Conservation (phyloP, 2,329 filamentous ascomycete species). For the Chalara sp. region DNA sequence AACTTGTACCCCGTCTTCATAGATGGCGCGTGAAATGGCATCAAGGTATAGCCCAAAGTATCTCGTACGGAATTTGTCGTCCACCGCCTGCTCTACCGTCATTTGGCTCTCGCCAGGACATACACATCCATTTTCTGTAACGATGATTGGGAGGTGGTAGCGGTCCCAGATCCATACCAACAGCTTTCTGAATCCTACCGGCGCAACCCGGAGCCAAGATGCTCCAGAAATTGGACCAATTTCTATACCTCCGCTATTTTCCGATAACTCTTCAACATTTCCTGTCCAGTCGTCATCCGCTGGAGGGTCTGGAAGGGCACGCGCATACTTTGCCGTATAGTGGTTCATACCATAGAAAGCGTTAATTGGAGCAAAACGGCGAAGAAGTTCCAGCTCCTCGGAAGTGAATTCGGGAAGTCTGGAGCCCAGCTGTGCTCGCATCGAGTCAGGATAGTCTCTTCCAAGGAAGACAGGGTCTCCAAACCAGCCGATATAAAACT, state of each 20-base stretch:
- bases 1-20: conserved; percentile 19
- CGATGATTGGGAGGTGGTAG: conserved; percentile 20
- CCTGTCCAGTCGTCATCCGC: conserved; percentile 18
- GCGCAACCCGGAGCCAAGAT: conserved; percentile 12
- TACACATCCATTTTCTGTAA: conserved; percentile 28
- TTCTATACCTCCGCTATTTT: conserved; percentile 17
- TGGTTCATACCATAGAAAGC: conserved; percentile 27
- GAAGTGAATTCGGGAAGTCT: conserved; percentile 18
- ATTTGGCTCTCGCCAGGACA: conserved; percentile 29
- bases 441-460: conserved; percentile 17
- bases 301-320: conserved; percentile 16
- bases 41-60: conserved; percentile 35
- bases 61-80: conserved; percentile 30
- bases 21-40: conserved; percentile 26
- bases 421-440: conserved; percentile 18
- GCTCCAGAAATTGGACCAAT: conserved; percentile 18
- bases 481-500: conserved; percentile 25
- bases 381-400: conserved; percentile 15
- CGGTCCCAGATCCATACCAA: conserved; percentile 19
- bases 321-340: conserved; percentile 22
- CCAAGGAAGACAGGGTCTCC: conserved; percentile 25
- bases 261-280: conserved; percentile 18
- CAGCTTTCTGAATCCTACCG: conserved; percentile 20
- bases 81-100: conserved; percentile 28
- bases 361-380: conserved; percentile 9